Evolutionary conservation across 1,284 basidiomycete genomes (phyloP).

Genomic region (Peniophora sp.): DNA sequence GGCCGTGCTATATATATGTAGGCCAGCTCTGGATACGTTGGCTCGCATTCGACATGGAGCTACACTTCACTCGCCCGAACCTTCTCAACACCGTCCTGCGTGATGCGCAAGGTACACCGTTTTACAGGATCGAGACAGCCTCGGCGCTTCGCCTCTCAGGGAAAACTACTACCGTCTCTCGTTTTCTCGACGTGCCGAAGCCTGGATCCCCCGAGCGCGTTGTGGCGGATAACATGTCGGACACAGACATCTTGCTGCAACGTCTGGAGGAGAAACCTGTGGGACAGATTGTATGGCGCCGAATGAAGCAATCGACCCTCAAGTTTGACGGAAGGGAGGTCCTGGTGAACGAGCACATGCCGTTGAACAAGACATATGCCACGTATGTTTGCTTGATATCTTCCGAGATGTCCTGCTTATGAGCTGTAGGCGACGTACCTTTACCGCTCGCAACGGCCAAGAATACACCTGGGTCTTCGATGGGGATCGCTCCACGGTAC

Average conservation of each 20-base stretch:
- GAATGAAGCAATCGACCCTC: not conserved
- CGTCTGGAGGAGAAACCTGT: not conserved
- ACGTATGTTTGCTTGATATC: not conserved
- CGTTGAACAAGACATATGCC: not conserved
- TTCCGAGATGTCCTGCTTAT: not conserved
- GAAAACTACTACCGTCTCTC: not conserved
- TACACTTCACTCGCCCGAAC: constrained; percentile 1
- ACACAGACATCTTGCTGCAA: not conserved
- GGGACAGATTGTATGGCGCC: not conserved
- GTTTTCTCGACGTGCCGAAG: not conserved
- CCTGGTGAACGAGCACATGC: not conserved
- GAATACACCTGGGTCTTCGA: not conserved
- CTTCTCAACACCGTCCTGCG: constrained; percentile 3
- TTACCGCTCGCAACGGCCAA: not conserved
- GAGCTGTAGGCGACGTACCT: not conserved
- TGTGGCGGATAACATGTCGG: not conserved
- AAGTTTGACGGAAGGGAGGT: not conserved
- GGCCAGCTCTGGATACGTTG: too few relatives aligned
- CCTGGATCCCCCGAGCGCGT: not conserved
- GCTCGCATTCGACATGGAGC: not conserved
- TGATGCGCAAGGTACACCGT: not conserved
- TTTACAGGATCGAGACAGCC: not conserved
- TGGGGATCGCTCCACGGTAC: not conserved
- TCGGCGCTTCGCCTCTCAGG: not conserved
- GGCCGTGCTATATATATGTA: too few relatives aligned